Conservation (phyloP, 2,329 filamentous ascomycete genomes). For the Cadophora sp. region DNA sequence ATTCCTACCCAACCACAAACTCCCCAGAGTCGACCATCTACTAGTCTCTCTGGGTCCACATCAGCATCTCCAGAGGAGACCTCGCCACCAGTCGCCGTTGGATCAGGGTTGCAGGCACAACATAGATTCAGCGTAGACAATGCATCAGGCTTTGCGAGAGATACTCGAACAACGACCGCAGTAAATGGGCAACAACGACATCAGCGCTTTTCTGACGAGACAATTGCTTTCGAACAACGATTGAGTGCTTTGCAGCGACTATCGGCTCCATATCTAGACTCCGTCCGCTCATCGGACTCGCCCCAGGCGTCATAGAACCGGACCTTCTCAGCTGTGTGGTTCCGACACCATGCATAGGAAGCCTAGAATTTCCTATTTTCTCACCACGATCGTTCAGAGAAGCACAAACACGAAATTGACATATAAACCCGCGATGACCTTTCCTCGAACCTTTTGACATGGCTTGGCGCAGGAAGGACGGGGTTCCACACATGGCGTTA, state of each 20-base stretch:
- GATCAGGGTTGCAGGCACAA: slow-evolving; percentile 19
- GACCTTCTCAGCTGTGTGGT: background rate
- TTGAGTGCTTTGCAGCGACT: background rate
- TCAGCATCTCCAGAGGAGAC: slow-evolving; percentile 16
- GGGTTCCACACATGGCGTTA: background rate
- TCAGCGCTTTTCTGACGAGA: background rate
- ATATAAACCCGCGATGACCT: background rate
- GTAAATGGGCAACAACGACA: background rate
- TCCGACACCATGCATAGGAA: background rate
- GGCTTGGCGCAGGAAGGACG: slow-evolving; percentile 3
- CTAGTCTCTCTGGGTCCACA: background rate
- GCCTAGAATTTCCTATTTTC: background rate
- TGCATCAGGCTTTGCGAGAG: background rate
- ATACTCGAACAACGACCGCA: background rate
- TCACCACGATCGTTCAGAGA: background rate
- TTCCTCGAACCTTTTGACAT: background rate
- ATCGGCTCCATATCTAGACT: background rate
- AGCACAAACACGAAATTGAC: slow-evolving; percentile 4
- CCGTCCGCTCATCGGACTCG: background rate
- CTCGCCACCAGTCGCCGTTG: slow-evolving; percentile 26
- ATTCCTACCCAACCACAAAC: background rate
- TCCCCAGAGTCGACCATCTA: slow-evolving; percentile 4
- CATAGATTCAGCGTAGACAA: background rate
- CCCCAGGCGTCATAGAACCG: background rate
- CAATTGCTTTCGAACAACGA: background rate